Evolutionary conservation across 495 filamentous ascomycete genomes (phyloP).

Genomic region (Aspergillus kassunensis): DNA sequence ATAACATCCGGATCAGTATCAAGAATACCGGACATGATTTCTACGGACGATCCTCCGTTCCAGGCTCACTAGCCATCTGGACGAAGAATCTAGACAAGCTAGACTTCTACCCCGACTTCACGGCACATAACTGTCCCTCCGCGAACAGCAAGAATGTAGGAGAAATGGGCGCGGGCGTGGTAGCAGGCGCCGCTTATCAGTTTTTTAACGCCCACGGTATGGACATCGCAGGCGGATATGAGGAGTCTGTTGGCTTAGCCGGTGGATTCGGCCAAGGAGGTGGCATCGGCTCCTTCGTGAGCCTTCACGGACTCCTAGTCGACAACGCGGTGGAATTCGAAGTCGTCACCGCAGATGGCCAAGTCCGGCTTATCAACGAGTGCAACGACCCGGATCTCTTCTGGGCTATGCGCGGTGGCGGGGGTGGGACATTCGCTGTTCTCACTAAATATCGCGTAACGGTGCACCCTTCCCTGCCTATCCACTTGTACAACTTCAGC

Average conservation of each 20-base stretch:
- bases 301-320: slow-evolving; percentile 18
- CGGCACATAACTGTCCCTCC: slow-evolving; percentile 19
- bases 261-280: slow-evolving; percentile 24
- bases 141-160: slow-evolving; percentile 20
- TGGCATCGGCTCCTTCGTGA: slow-evolving; percentile 13
- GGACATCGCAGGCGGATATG: slow-evolving; percentile 22
- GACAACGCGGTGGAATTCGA: slow-evolving; percentile 23
- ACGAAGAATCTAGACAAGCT: slow-evolving; percentile 44
- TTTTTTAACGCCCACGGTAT: slow-evolving; percentile 16
- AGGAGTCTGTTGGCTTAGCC: slow-evolving; percentile 20
- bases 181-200: slow-evolving; percentile 17
- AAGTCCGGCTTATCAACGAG: slow-evolving; percentile 36
- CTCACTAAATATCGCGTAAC: slow-evolving; percentile 22
- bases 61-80: slow-evolving; percentile 48
- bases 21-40: not conserved
- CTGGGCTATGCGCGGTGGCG: slow-evolving; percentile 43
- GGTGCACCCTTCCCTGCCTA: slow-evolving; percentile 13
- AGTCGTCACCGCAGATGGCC: slow-evolving; percentile 48
- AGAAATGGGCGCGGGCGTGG: slow-evolving; percentile 23
- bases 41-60: slow-evolving; percentile 48
- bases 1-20: too few relatives aligned
- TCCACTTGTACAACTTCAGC: slow-evolving; percentile 20
- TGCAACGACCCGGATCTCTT: slow-evolving; percentile 51
- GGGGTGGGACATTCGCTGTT: slow-evolving; percentile 26
- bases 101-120: slow-evolving; percentile 23